Evolutionary conservation across 2,329 filamentous ascomycete species (phyloP).

Genomic region (Epichloe brachyelytri): DNA sequence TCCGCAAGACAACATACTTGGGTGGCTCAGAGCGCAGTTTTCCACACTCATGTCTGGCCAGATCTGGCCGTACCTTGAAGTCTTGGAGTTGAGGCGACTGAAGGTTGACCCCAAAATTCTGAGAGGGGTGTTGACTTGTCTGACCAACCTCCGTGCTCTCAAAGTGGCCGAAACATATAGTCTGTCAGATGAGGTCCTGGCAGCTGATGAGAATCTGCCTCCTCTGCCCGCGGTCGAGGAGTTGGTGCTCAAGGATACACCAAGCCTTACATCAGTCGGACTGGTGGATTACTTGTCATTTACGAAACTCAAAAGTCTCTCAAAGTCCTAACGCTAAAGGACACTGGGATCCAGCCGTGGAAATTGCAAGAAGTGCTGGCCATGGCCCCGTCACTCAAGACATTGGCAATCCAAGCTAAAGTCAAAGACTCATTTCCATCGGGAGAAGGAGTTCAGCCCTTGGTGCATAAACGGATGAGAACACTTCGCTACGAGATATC

Average conservation of each 20-base stretch:
- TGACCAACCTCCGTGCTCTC: slow-evolving; percentile 58
- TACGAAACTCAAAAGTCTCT: slow-evolving; percentile 48
- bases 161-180: slow-evolving; percentile 58
- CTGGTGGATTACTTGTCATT: slow-evolving; percentile 53
- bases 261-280: slow-evolving; percentile 58
- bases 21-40: slow-evolving; percentile 61
- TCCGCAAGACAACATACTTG: slow-evolving; percentile 82
- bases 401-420: slow-evolving; percentile 40
- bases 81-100: slow-evolving; percentile 56
- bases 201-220: slow-evolving; percentile 50
- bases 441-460: slow-evolving; percentile 38
- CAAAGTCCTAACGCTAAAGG: slow-evolving; percentile 54
- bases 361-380: slow-evolving; percentile 48
- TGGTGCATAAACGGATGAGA: slow-evolving; percentile 55
- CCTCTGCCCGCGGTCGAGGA: slow-evolving; percentile 63
- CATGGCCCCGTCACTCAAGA: slow-evolving; percentile 42
- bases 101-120: slow-evolving; percentile 58
- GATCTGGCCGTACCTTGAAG: slow-evolving; percentile 58
- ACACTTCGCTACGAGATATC: slow-evolving; percentile 77
- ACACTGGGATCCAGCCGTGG: slow-evolving; percentile 55
- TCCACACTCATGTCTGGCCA: slow-evolving; percentile 52
- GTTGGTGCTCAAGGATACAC: slow-evolving; percentile 58
- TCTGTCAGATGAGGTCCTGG: slow-evolving; percentile 68
- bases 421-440: slow-evolving; percentile 37
- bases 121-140: slow-evolving; percentile 54